phyloP scores from a whole-genome alignment of 179 eudicot species.

The Monotropa hypopitys region DNA sequence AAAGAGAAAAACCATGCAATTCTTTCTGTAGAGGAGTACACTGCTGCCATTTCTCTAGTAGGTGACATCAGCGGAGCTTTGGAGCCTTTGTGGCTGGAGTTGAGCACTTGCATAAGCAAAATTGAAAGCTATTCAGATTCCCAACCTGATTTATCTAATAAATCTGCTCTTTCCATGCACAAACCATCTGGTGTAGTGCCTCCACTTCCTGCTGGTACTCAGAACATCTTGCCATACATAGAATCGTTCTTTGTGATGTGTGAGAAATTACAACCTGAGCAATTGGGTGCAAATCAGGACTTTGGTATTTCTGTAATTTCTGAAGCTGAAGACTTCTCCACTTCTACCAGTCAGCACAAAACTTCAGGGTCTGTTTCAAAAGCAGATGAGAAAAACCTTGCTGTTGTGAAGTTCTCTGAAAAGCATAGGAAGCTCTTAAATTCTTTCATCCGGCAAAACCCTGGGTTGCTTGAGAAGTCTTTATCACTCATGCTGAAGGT shows the following conservation, averaged over 20 bases:
- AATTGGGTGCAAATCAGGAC: slow-evolving; percentile 39
- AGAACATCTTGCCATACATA: slow-evolving; percentile 71
- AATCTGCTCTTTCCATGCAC: slow-evolving; percentile 30
- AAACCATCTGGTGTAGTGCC: slow-evolving; percentile 63
- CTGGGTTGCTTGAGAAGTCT: slow-evolving; percentile 82
- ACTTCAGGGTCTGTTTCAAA: slow-evolving; percentile 41
- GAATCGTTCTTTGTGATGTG: slow-evolving; percentile 94
- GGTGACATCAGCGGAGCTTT: slow-evolving; percentile 55
- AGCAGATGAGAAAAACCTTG: slow-evolving; percentile 40
- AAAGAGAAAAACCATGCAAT: slow-evolving; percentile 37
- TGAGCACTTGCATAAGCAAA: slow-evolving; percentile 78
- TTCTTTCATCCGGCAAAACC: slow-evolving; percentile 91
- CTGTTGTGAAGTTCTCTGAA: slow-evolving; percentile 69
- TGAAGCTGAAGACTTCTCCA: slow-evolving; percentile 74
- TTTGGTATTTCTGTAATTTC: slow-evolving; percentile 67
- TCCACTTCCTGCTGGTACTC: slow-evolving; percentile 93
- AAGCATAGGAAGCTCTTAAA: slow-evolving; percentile 83
- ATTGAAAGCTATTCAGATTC: slow-evolving; percentile 73
- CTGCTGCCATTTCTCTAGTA: slow-evolving; percentile 39
- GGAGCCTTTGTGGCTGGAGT: slow-evolving; percentile 92
- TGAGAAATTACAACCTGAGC: slow-evolving; percentile 80
- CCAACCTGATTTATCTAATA: slow-evolving; percentile 36
- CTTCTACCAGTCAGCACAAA: slow-evolving; percentile 24
- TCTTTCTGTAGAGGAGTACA: slow-evolving; percentile 31
- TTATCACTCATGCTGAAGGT: slow-evolving; percentile 89